Evolutionary conservation across 2,329 filamentous ascomycete genomes (phyloP), one percentile per base, ranked within the genome.

Genomic region (Arthrobotrys sphaeroides): DNA sequence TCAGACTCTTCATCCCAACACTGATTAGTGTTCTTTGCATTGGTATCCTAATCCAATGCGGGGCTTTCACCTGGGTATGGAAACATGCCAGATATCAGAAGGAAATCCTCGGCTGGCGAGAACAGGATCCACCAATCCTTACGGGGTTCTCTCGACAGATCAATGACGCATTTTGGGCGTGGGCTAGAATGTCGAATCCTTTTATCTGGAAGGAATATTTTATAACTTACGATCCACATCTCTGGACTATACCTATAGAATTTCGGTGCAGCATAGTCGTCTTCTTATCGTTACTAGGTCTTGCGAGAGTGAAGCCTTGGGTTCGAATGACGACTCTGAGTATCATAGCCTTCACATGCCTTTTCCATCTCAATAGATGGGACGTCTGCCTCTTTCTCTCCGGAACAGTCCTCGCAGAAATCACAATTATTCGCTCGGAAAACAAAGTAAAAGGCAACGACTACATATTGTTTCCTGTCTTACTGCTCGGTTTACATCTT

Each of bases 211-310:
- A 82, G 62, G 64, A 83, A 57, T 79, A 79, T 20, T 82, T 81
- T 5, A 77, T 75, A 16, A 79, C 77, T 61, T 83, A 83, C 73
- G 82, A 82, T 75, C 72, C 80, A 12, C 82, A 82, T 36, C 68
- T 82, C 13, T 83, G 82, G 82, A 83, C 82, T 1, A 77, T 83
- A 28, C 82, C 82, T 0, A 78, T 83, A 31, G 82, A 83, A 78
- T 83, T 83, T 66, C 79, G 79, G 53, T 79, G 80, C 77, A 83
- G 82, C 4, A 67, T 83, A n/a, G 77, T 82, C 9, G 55, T 83
- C 5, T 83, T 83, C 55, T 75, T 81, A 36, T 77, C 82, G 40
- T 77, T 83, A 20, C 78, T 82, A 1, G 82, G 81, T 1, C 80
- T 83, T 6, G 78, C 78, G n/a, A 77, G 79, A 12, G 79, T 78